These are phyloP conservation scores for Ceratocystiopsis brevicomis DNA, from an alignment of 2,329 filamentous ascomycete genomes.

Conservation along the genomic window DNA sequence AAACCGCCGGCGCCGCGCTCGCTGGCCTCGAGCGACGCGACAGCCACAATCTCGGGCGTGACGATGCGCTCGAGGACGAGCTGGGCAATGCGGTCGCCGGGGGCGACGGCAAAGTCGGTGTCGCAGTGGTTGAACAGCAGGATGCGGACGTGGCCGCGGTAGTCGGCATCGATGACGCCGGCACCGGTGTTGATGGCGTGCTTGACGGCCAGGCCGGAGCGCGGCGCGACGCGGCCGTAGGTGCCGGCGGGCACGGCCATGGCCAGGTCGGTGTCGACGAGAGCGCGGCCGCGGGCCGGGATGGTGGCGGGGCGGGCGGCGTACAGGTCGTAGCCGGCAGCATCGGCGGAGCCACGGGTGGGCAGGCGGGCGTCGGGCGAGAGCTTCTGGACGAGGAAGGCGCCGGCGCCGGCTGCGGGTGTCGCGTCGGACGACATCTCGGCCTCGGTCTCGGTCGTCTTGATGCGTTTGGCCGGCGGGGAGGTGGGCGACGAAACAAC, in stretches of 20 bases:
- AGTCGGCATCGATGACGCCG: slow-evolving; percentile 94
- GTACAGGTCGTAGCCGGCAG: slow-evolving; percentile 90
- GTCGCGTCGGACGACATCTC: slow-evolving; percentile 2
- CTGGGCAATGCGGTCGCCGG: slow-evolving; percentile 84
- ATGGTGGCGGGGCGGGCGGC: slow-evolving; percentile 55
- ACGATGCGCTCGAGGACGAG: slow-evolving; percentile 86
- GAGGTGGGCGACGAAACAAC: slow-evolving; percentile 41
- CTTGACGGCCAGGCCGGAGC: slow-evolving; percentile 80
- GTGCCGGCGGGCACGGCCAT: slow-evolving; percentile 83
- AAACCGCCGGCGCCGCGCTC: slow-evolving; percentile 82
- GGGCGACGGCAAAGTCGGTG: slow-evolving; percentile 58
- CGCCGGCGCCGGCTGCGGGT: slow-evolving; percentile 5
- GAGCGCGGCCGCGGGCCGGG: slow-evolving; percentile 61
- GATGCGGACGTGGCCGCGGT: slow-evolving; percentile 84
- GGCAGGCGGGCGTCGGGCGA: slow-evolving; percentile 61
- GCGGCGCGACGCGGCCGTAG: slow-evolving; percentile 78
- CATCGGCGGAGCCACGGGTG: slow-evolving; percentile 72
- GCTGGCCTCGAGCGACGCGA: slow-evolving; percentile 73
- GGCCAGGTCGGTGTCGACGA: slow-evolving; percentile 80
- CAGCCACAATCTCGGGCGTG: slow-evolving; percentile 81
- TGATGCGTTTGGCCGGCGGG: slow-evolving; percentile 64
- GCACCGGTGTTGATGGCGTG: slow-evolving; percentile 93
- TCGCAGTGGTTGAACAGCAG: slow-evolving; percentile 87
- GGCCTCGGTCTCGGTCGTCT: slow-evolving; percentile 22
- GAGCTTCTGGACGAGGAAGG: slow-evolving; percentile 76